A percentile compares a stretch with the other conserved stretches of the same genome.
These are phyloP conservation scores for Verticillium alfalfae DNA, from an alignment of 2,329 filamentous ascomycete genomes.

Conservation along the genomic window DNA sequence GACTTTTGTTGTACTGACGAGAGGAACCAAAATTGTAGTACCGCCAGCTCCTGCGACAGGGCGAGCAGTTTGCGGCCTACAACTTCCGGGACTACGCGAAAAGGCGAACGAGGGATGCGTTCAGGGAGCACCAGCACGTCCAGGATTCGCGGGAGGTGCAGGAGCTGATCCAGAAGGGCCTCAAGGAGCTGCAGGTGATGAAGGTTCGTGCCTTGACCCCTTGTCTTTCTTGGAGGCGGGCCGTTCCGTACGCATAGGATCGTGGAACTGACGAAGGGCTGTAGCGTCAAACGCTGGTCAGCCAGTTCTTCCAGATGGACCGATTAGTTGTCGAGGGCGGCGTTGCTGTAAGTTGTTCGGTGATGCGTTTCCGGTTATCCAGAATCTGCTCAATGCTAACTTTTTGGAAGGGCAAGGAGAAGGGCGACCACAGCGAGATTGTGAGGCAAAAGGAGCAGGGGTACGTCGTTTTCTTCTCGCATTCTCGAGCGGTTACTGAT, in stretches of 20 bases:
- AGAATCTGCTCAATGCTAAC: slow-evolving; percentile 8
- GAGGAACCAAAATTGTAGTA: slow-evolving; percentile 52
- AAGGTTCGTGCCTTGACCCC: slow-evolving; percentile 59
- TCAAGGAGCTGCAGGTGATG: slow-evolving; percentile 81
- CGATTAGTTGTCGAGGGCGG: slow-evolving; percentile 87
- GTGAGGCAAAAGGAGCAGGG: slow-evolving; percentile 74
- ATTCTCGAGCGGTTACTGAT: background rate
- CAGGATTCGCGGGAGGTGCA: slow-evolving; percentile 73
- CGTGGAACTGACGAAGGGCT: background rate
- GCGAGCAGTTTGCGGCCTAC: slow-evolving; percentile 83
- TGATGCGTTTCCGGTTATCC: background rate
- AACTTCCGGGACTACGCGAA: slow-evolving; percentile 98
- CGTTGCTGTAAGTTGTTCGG: slow-evolving; percentile 58
- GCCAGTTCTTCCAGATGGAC: slow-evolving; percentile 91
- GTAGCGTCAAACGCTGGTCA: slow-evolving; percentile 91
- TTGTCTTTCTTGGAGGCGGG: background rate
- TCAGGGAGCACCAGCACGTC: slow-evolving; percentile 71
- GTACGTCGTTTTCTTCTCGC: slow-evolving; percentile 37
- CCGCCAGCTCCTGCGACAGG: slow-evolving; percentile 82
- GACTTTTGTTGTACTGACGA: slow-evolving; percentile 2
- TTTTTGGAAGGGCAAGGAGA: slow-evolving; percentile 59
- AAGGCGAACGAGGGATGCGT: slow-evolving; percentile 84
- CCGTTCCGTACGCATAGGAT: background rate
- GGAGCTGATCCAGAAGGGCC: slow-evolving; percentile 81
- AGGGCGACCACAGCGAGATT: slow-evolving; percentile 59